Conservation (phyloP, 1,139 yeast genomes). For the Debaryomyces sp. region DNA sequence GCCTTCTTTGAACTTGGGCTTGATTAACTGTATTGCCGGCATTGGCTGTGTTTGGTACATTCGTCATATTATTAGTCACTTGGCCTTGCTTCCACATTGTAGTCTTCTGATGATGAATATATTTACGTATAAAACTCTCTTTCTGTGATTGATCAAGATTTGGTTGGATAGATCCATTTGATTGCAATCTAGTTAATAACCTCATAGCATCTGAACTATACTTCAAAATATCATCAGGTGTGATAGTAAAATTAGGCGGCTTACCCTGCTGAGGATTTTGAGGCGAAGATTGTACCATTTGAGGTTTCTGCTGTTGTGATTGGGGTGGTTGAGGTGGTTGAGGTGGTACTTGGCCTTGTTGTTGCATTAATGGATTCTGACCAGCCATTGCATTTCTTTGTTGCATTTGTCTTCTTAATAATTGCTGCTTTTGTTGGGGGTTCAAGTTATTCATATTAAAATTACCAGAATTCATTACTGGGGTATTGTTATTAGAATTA, state of each 20-base stretch:
- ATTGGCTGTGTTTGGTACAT: slow-evolving; percentile 4
- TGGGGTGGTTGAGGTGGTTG: slow-evolving; percentile 16
- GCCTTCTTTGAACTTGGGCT: slow-evolving; percentile 14
- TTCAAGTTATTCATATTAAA: slow-evolving; percentile 28
- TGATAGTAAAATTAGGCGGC: slow-evolving; percentile 42
- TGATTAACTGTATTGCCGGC: slow-evolving; percentile 9
- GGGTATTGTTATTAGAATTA: slow-evolving; percentile 15
- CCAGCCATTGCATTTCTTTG: slow-evolving; percentile 18
- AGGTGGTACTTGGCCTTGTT: slow-evolving; percentile 15
- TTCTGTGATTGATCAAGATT: slow-evolving; percentile 38
- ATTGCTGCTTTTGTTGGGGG: slow-evolving; percentile 41
- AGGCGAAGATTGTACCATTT: slow-evolving; percentile 14
- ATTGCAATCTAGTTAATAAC: slow-evolving; percentile 39
- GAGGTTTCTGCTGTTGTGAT: slow-evolving; percentile 20
- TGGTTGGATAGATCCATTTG: slow-evolving; percentile 38
- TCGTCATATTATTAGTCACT: slow-evolving; percentile 13
- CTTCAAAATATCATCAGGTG: slow-evolving; percentile 45
- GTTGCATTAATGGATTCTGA: slow-evolving; percentile 13
- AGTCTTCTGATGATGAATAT: slow-evolving; percentile 45
- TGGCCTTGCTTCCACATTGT: slow-evolving; percentile 43
- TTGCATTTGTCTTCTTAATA: slow-evolving; percentile 37
- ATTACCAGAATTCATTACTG: slow-evolving; percentile 16
- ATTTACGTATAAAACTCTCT: slow-evolving; percentile 44
- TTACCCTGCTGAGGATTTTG: slow-evolving; percentile 18
- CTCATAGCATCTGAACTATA: slow-evolving; percentile 47